These are phyloP conservation scores for Termitomyces sp. DNA, from an alignment of 768 basidiomycete species.

Conservation along the genomic window DNA sequence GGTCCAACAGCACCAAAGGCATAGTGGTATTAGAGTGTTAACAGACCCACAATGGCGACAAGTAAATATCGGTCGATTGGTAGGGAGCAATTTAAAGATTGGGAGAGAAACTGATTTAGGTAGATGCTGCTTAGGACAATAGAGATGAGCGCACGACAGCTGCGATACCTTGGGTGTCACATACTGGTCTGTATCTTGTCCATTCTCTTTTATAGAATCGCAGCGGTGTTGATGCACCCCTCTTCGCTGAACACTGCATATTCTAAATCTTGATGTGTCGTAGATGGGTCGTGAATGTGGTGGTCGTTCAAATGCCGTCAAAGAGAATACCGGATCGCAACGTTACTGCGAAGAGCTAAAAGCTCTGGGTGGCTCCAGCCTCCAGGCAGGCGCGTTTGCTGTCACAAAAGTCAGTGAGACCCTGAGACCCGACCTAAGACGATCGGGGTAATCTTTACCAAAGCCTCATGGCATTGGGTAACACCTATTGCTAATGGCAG, in stretches of 20 bases:
- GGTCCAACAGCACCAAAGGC: conserved; percentile 47
- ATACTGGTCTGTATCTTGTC: conserved; percentile 36
- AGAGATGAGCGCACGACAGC: conserved; percentile 8
- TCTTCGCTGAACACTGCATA: conserved; percentile 1
- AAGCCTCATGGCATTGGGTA: conserved; percentile 1
- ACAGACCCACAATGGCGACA: conserved; percentile 42
- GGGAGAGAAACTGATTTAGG: conserved; percentile 42
- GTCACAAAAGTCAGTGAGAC: not conserved
- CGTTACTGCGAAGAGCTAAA: not conserved
- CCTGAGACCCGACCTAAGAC: conserved; percentile 4
- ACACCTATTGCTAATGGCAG: not conserved
- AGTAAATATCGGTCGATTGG: conserved; percentile 37
- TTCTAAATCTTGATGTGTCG: not conserved
- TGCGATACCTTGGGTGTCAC: not conserved
- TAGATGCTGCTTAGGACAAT: conserved; percentile 27
- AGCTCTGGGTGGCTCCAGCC: not conserved
- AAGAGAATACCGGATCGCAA: not conserved
- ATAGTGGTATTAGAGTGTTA: conserved; percentile 43
- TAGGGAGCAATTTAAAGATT: conserved; percentile 33
- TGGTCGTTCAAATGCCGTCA: not conserved
- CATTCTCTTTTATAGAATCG: conserved; percentile 35
- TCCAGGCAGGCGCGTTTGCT: not conserved
- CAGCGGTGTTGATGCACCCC: conserved; percentile 9
- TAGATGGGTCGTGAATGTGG: not conserved
- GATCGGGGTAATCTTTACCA: conserved; percentile 3